phyloP scores from a whole-genome alignment of 164 flowering plant genomes.

The Kalanchoe fedtschenkoi region DNA sequence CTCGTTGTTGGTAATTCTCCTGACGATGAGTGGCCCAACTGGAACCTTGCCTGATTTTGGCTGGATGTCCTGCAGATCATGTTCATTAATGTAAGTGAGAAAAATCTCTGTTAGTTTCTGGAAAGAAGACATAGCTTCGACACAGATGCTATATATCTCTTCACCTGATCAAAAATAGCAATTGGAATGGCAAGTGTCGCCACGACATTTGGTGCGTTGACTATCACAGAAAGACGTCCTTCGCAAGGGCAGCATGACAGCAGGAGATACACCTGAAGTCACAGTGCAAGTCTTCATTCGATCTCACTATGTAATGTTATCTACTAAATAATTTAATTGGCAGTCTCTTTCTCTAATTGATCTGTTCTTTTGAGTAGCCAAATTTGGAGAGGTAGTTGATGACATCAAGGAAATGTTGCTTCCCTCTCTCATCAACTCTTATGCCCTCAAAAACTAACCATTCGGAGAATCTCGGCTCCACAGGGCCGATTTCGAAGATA shows the following conservation, averaged over 20 bases:
- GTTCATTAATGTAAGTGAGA: not conserved
- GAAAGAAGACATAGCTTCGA: too few species aligned
- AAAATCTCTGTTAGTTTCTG: too few species aligned
- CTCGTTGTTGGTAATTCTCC: too few species aligned
- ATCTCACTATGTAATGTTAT: not conserved
- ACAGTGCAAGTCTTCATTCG: not conserved
- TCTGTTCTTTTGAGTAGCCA: constrained; percentile 94
- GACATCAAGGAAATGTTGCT: constrained; percentile 83
- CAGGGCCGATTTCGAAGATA: constrained; percentile 83
- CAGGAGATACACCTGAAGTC: constrained; percentile 35
- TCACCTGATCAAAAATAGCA: too few species aligned
- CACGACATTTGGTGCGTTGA: constrained; percentile 71
- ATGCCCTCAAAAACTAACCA: constrained; percentile 96
- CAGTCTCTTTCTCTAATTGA: constrained; percentile 3
- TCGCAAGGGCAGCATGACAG: too few species aligned
- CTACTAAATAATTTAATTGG: not conserved
- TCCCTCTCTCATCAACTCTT: constrained; percentile 88
- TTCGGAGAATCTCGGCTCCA: constrained; percentile 91
- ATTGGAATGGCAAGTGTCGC: constrained; percentile 11
- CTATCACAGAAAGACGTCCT: too few species aligned
- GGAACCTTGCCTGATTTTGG: constrained; percentile 16
- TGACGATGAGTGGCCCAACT: constrained; percentile 28
- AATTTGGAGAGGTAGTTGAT: constrained; percentile 80
- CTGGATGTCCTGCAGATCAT: constrained; percentile 33
- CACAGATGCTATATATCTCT: not conserved